Evolutionary conservation across 2,329 filamentous ascomycete species (phyloP).

Genomic region (Phoma sp.): DNA sequence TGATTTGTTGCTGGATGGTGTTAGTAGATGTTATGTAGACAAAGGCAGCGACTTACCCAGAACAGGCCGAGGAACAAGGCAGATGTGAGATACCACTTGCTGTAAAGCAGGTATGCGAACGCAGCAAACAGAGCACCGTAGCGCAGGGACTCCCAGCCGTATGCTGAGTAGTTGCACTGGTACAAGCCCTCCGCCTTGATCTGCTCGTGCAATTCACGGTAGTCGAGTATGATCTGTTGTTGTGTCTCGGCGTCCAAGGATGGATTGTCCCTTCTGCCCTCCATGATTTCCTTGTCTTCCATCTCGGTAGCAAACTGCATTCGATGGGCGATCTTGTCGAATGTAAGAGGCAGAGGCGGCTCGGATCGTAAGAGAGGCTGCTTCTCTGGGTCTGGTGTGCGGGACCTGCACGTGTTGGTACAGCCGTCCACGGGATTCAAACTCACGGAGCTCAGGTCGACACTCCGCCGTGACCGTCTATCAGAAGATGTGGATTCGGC

Average conservation of each 20-base stretch:
- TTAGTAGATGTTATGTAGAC: constrained; percentile 20
- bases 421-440: constrained; percentile 25
- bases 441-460: constrained; percentile 41
- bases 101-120: constrained; percentile 56
- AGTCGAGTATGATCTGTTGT: constrained; percentile 61
- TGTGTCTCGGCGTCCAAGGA: constrained; percentile 63
- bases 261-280: constrained; percentile 51
- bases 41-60: constrained; percentile 54
- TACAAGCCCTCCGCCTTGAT: constrained; percentile 65
- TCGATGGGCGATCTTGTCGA: constrained; percentile 30
- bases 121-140: constrained; percentile 59
- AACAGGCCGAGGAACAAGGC: constrained; percentile 67
- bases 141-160: constrained; percentile 64
- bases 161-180: constrained; percentile 64
- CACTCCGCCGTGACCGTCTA: constrained; percentile 28
- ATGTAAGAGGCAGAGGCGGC: constrained; percentile 7
- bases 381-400: constrained; percentile 32
- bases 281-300: constrained; percentile 47
- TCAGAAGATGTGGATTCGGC: constrained; percentile 3
- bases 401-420: constrained; percentile 27
- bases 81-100: constrained; percentile 64
- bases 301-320: constrained; percentile 42
- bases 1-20: constrained; percentile 65
- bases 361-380: constrained; percentile 22
- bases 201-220: constrained; percentile 62